phyloP scores from a whole-genome alignment of 768 basidiomycete genomes.

The Clitopilus passeckerianus region DNA sequence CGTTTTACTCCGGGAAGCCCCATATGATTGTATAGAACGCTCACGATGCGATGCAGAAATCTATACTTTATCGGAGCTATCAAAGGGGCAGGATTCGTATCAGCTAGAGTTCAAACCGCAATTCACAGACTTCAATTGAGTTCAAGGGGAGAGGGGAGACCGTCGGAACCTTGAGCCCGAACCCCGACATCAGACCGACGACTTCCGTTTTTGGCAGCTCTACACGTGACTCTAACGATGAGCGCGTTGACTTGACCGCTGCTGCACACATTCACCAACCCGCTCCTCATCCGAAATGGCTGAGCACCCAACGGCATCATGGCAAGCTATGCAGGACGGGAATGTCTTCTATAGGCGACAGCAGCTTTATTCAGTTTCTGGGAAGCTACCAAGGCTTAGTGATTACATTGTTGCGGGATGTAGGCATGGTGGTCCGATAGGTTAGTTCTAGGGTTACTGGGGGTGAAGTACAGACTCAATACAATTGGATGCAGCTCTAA shows the following conservation, averaged over 20 bases:
- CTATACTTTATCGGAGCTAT: no score
- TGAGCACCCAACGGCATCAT: constrained; percentile 76
- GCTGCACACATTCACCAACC: no score
- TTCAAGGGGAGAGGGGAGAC: no score
- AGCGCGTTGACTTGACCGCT: no score
- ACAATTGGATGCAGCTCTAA: constrained; percentile 53
- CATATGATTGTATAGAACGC: neutral
- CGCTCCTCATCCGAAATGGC: constrained; percentile 21
- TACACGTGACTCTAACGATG: no score
- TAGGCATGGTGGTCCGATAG: constrained; percentile 85
- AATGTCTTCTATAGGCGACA: constrained; percentile 85
- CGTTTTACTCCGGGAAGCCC: neutral
- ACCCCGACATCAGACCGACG: no score
- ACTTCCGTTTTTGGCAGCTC: no score
- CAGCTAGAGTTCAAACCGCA: no score
- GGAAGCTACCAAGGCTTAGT: constrained; percentile 70
- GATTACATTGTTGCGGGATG: constrained; percentile 83
- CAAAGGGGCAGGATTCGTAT: no score
- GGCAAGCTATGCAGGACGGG: constrained; percentile 89
- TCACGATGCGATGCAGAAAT: no score
- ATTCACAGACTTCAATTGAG: no score
- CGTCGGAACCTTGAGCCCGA: no score
- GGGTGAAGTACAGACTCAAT: neutral
- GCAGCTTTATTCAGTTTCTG: constrained; percentile 78
- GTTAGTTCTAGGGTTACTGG: constrained; percentile 33